Percentiles rank a stretch among this genome's conserved stretches.
These are phyloP conservation scores for Scleroderma citrinum DNA, from an alignment of 768 basidiomycete species.

Conservation along the genomic window DNA sequence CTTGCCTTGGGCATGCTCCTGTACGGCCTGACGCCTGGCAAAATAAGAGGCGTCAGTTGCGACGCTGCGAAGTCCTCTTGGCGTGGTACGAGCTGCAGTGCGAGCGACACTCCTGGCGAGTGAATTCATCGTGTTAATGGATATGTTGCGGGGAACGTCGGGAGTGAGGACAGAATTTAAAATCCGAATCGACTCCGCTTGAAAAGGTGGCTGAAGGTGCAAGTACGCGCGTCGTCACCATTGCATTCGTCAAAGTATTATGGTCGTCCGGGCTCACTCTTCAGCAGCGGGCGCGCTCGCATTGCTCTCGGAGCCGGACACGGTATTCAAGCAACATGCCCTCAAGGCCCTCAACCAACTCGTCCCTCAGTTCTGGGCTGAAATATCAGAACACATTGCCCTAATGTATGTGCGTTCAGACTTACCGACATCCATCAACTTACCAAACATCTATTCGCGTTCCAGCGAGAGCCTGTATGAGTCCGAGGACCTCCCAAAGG, in stretches of 20 bases:
- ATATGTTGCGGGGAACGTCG: conserved; percentile 26
- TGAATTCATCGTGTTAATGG: conserved; percentile 38
- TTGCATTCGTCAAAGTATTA: conserved; percentile 17
- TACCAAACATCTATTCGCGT: conserved; percentile 6
- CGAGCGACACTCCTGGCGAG: conserved; percentile 46
- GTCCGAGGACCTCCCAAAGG: conserved; percentile 63
- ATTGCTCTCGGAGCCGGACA: conserved; percentile 83
- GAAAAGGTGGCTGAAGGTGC: conserved; percentile 22
- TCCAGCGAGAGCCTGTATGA: conserved; percentile 88
- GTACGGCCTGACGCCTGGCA: conserved; percentile 49
- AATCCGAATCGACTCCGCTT: conserved; percentile 22
- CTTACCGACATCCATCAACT: conserved; percentile 5
- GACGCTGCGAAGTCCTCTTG: conserved; percentile 30
- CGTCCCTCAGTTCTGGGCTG: conserved; percentile 96
- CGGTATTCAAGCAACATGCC: conserved; percentile 86
- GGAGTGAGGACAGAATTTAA: conserved; percentile 11
- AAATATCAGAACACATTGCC: conserved; percentile 92
- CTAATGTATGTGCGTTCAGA: conserved; percentile 59
- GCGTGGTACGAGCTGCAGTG: conserved; percentile 39
- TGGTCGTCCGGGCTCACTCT: conserved; percentile 71
- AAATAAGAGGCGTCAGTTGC: conserved; percentile 40
- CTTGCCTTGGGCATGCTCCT: conserved; percentile 62
- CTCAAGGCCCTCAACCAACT: conserved; percentile 75
- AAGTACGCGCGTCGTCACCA: conserved; percentile 41
- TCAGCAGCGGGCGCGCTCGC: conserved; percentile 89